These are phyloP conservation scores for Aschersonia sp. DNA, from an alignment of 2,329 filamentous ascomycete species.

Conservation along the genomic window DNA sequence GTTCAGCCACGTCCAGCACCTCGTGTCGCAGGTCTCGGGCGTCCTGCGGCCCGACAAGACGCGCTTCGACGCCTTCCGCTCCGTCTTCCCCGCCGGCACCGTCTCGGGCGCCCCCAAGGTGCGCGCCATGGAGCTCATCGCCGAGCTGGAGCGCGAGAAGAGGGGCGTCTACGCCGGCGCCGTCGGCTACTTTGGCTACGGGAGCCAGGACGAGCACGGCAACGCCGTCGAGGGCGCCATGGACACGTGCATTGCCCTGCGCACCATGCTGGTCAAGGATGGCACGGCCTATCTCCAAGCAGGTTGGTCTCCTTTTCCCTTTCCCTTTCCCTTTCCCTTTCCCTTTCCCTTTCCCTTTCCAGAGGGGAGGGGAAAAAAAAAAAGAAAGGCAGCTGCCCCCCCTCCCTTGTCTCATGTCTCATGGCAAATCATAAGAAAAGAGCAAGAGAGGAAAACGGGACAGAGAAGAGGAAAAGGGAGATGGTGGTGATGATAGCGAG, in stretches of 20 bases:
- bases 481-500: not conserved
- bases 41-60: constrained; percentile 72
- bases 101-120: constrained; percentile 95
- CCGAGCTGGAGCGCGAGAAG: constrained; percentile 87
- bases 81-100: constrained; percentile 93
- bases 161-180: constrained; percentile 90
- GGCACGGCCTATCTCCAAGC: constrained; percentile 81
- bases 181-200: constrained; percentile 92
- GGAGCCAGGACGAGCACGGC: constrained; percentile 50
- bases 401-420: not conserved
- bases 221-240: constrained; percentile 63
- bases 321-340: not conserved
- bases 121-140: constrained; percentile 91
- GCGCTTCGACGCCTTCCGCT: constrained; percentile 87
- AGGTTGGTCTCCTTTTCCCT: constrained; percentile 23
- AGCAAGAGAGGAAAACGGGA: no score
- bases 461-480: no score
- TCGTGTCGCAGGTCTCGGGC: constrained; percentile 90
- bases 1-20: constrained; percentile 94
- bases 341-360: not conserved
- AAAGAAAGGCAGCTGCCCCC: no score
- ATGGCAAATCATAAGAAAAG: not conserved
- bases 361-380: no score
- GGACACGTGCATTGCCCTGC: constrained; percentile 70
- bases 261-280: constrained; percentile 91